Conservation (phyloP, 176 grass and related monocot genomes). For the Saccharum officinarum region DNA sequence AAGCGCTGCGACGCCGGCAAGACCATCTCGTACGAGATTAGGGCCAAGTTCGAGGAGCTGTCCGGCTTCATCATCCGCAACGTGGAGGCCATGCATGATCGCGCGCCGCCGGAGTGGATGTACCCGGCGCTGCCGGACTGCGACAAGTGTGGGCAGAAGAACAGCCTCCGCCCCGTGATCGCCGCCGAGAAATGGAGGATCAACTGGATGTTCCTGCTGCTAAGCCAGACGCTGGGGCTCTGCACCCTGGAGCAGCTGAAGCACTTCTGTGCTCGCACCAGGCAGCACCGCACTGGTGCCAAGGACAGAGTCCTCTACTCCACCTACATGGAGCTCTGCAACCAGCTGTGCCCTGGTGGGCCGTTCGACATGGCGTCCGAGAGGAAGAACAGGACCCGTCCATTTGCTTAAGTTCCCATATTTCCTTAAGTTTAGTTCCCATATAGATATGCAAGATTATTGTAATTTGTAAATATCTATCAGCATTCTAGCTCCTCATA, state of each 20-base stretch:
- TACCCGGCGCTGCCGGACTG: conserved; percentile 25
- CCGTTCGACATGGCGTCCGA: not conserved
- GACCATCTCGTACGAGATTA: conserved; percentile 10
- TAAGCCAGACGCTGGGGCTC: conserved; percentile 37
- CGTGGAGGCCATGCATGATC: conserved; percentile 40
- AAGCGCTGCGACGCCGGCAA: not conserved
- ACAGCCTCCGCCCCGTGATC: conserved; percentile 38
- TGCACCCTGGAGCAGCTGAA: conserved; percentile 73
- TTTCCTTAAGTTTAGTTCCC: not conserved
- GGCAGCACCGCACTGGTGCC: conserved; percentile 52
- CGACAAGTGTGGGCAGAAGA: conserved; percentile 16
- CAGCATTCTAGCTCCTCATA: not conserved
- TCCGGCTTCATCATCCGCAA: conserved; percentile 19
- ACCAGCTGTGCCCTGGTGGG: conserved; percentile 43
- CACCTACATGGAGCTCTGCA: conserved; percentile 53
- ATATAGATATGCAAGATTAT: not conserved
- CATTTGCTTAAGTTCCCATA: not conserved
- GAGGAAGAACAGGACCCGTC: not conserved
- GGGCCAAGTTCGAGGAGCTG: conserved; percentile 34
- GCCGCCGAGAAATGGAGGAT: conserved; percentile 44
- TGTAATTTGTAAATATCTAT: not conserved
- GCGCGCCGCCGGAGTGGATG: conserved; percentile 32
- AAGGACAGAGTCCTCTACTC: conserved; percentile 59
- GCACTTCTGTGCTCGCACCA: conserved; percentile 44
- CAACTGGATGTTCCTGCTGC: conserved; percentile 77